Base-by-base conservation (phyloP, 306 rosid species). In the Vigna reflexopilosa region DNA sequence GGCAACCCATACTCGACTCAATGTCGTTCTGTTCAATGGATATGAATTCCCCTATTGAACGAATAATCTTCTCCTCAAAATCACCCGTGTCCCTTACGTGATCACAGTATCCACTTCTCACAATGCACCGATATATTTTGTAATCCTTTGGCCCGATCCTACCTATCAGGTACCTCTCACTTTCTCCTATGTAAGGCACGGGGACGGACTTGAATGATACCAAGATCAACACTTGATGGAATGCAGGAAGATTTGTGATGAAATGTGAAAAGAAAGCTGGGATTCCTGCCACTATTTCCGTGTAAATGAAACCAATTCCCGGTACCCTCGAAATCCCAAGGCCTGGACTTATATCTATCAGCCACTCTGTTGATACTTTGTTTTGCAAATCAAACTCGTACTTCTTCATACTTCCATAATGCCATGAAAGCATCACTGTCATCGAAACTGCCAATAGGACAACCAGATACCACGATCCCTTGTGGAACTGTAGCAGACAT, bases 221-320 rank as follows among this genome's bases (percentile, higher is more conserved):
- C 61, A 90, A 78, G 76, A 92, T 93, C 78, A 93, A 22, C 36
- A 93, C 90, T 79, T 87, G 92, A 82, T 93, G 97, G 81, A 85
- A 93, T 30, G 96, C 93, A 54, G 97, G 97, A 72, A 90, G 91
- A 64, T 93, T 93, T 1, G 96, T 86, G 9, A 93, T 89, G 59
- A 93, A 93, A 67, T 90, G 96, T 28, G 97, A 89, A 86, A 93
- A 93, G 87, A 93, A 93, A 64, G 96, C 90, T n/a, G 96, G 97
- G 59, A 93, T 87, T 85, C 93, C 93, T 8, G 89, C 74, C 2
- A 90, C 89, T 49, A 93, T 73, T 77, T 90, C 96, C 0, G 93
- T 86, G 89, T 93, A 85, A 49, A 93, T 89, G 83, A 93, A 90
- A 70, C 97, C 96, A 30, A 93, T 89, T 67, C 96, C 97, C 1